These are phyloP conservation scores for Malassezia obtusa DNA, from an alignment of 1,284 basidiomycete genomes.

Conservation along the genomic window DNA sequence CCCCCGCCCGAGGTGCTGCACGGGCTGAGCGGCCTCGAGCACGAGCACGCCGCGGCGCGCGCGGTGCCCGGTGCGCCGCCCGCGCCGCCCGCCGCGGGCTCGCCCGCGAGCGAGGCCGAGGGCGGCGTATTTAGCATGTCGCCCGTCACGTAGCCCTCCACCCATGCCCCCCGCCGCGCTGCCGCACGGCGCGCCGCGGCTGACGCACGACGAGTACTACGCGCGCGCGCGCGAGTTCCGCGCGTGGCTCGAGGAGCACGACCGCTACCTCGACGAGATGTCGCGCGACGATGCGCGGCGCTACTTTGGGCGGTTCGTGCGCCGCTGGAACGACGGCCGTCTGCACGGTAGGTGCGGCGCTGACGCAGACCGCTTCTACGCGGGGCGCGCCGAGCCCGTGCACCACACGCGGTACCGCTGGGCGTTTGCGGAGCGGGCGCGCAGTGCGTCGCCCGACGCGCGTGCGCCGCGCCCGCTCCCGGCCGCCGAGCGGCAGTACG, in stretches of 20 bases:
- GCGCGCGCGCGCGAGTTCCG: conserved; percentile 26
- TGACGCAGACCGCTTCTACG: conserved; percentile 15
- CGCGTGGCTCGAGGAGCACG: conserved; percentile 22
- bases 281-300: conserved; percentile 20
- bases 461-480: not conserved
- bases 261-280: conserved; percentile 28
- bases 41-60: no score
- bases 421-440: not conserved
- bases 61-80: not conserved
- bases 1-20: no score
- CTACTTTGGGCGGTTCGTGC: conserved; percentile 26
- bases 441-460: not conserved
- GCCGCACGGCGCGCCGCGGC: not conserved
- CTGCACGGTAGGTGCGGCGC: conserved; percentile 14
- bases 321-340: conserved; percentile 20
- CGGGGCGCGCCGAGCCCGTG: not conserved
- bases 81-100: not conserved
- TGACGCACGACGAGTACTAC: conserved; percentile 23
- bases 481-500: conserved; percentile 9
- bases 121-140: conserved; percentile 17
- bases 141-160: conserved; percentile 5
- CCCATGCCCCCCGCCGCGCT: not conserved
- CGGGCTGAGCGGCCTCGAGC: no score
- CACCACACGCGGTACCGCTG: not conserved
- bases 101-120: not conserved